These are phyloP conservation scores for Tricladium varicosporioides DNA, from an alignment of 2,329 filamentous ascomycete genomes.

Conservation along the genomic window DNA sequence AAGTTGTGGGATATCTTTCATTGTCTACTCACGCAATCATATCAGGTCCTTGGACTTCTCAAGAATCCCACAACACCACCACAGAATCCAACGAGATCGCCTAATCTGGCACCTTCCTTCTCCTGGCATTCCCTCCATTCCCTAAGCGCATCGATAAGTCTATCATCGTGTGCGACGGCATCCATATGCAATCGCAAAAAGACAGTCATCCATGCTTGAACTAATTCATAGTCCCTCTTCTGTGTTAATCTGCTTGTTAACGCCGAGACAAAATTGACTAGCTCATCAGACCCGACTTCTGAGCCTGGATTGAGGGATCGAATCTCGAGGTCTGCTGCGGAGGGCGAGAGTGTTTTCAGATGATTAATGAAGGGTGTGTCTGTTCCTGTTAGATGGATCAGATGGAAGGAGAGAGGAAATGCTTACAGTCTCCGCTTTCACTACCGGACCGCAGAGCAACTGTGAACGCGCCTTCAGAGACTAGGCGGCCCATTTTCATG, in stretches of 20 bases:
- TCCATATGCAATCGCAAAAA: slow-evolving; percentile 79
- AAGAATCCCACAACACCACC: slow-evolving; percentile 78
- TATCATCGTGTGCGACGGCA: slow-evolving; percentile 43
- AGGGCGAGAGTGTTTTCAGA: slow-evolving; percentile 77
- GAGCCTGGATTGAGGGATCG: slow-evolving; percentile 63
- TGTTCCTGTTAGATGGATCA: slow-evolving; percentile 27
- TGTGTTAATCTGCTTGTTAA: slow-evolving; percentile 67
- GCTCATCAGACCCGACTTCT: slow-evolving; percentile 59
- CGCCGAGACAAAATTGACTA: slow-evolving; percentile 77
- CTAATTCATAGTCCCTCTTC: slow-evolving; percentile 84
- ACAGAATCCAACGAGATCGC: slow-evolving; percentile 80
- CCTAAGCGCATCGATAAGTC: slow-evolving; percentile 56
- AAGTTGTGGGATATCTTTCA: neutral
- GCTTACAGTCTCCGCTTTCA: slow-evolving; percentile 59
- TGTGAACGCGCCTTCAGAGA: slow-evolving; percentile 58
- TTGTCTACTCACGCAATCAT: neutral
- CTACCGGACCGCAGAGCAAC: slow-evolving; percentile 54
- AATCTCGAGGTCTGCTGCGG: slow-evolving; percentile 86
- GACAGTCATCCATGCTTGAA: slow-evolving; percentile 96
- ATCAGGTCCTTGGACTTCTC: slow-evolving; percentile 3
- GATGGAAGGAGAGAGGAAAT: neutral
- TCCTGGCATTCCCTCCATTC: slow-evolving; percentile 74
- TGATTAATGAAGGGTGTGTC: slow-evolving; percentile 70
- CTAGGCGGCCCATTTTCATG: slow-evolving; percentile 60
- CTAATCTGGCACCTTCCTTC: slow-evolving; percentile 67